These are phyloP conservation scores for Cutaneotrichosporon cyanovorans DNA, from an alignment of 1,284 basidiomycete genomes.

Conservation along the genomic window DNA sequence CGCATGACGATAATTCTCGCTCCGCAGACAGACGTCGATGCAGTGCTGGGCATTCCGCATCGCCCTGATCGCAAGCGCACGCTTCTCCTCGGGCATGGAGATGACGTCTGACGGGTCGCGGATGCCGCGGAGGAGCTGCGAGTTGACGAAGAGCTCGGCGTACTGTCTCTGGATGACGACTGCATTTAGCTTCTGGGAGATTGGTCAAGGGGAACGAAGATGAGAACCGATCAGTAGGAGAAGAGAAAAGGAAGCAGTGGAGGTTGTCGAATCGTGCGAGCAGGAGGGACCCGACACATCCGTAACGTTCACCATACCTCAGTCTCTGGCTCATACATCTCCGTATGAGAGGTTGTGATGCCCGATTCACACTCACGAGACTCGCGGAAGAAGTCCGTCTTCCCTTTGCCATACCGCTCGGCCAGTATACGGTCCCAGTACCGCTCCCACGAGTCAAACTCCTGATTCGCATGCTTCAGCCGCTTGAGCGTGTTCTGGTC, in stretches of 20 bases:
- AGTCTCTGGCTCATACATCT: too few species aligned
- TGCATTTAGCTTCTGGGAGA: slow-evolving; percentile 11
- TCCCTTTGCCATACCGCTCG: slow-evolving; percentile 38
- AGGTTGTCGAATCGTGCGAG: too few species aligned
- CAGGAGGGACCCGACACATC: too few species aligned
- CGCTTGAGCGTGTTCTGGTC: slow-evolving; percentile 38
- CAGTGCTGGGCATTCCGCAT: slow-evolving; percentile 46
- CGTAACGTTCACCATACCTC: too few species aligned
- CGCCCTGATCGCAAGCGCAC: slow-evolving; percentile 41
- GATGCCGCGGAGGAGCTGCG: slow-evolving; percentile 43
- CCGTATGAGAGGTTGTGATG: too few species aligned
- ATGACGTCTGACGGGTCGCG: slow-evolving; percentile 41
- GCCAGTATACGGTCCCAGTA: slow-evolving; percentile 46
- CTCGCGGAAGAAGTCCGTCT: slow-evolving; percentile 43
- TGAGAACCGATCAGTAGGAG: too few species aligned
- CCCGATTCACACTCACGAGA: slow-evolving; percentile 22
- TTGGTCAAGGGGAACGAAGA: not conserved
- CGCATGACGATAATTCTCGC: slow-evolving; percentile 63
- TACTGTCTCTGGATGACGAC: slow-evolving; percentile 40
- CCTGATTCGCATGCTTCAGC: slow-evolving; percentile 45
- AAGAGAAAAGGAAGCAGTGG: too few species aligned
- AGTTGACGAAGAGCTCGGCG: slow-evolving; percentile 46
- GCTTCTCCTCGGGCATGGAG: slow-evolving; percentile 43
- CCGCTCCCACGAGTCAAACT: slow-evolving; percentile 46
- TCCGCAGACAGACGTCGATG: slow-evolving; percentile 42